Conservation (phyloP, 371 early-diverging fungal genomes). For the Saksenaea oblongispora region DNA sequence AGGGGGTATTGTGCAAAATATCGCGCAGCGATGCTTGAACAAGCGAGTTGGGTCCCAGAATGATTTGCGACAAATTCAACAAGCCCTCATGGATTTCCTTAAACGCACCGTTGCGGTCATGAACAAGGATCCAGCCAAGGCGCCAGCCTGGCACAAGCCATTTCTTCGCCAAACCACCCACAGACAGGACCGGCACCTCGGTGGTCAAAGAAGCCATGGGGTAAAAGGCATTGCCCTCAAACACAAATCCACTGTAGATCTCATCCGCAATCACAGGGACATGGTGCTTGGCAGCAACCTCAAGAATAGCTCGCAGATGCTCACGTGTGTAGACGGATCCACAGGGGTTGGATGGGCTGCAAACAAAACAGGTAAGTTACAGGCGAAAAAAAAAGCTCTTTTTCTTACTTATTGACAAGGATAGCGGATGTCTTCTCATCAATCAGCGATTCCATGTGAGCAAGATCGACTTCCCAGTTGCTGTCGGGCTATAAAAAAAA, state of each 20-base stretch:
- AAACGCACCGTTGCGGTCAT: constrained; percentile 69
- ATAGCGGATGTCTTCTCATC: constrained; percentile 82
- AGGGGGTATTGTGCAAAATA: constrained; percentile 74
- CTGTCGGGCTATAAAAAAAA: constrained; percentile 56
- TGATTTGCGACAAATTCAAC: constrained; percentile 70
- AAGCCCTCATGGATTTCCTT: constrained; percentile 69
- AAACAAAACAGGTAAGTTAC: too few relatives aligned
- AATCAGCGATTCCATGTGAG: constrained; percentile 77
- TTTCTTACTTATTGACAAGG: constrained; percentile 78
- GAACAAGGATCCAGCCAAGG: constrained; percentile 86
- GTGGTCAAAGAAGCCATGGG: constrained; percentile 75
- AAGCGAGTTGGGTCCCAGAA: constrained; percentile 84
- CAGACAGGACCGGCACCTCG: constrained; percentile 81
- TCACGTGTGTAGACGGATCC: constrained; percentile 81
- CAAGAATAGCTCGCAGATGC: constrained; percentile 74
- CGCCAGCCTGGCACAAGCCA: constrained; percentile 94
- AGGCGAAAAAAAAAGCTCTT: not conserved
- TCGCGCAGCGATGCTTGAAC: constrained; percentile 78
- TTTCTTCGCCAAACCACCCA: constrained; percentile 90
- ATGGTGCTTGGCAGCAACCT: constrained; percentile 72
- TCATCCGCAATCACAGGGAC: constrained; percentile 91
- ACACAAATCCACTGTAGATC: constrained; percentile 92
- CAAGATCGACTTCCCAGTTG: constrained; percentile 87
- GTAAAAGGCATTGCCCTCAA: constrained; percentile 63
- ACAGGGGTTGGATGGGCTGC: constrained; percentile 85